phyloP scores from a whole-genome alignment of 805 yeast genomes.

The Cyberlindnera lachancei region DNA sequence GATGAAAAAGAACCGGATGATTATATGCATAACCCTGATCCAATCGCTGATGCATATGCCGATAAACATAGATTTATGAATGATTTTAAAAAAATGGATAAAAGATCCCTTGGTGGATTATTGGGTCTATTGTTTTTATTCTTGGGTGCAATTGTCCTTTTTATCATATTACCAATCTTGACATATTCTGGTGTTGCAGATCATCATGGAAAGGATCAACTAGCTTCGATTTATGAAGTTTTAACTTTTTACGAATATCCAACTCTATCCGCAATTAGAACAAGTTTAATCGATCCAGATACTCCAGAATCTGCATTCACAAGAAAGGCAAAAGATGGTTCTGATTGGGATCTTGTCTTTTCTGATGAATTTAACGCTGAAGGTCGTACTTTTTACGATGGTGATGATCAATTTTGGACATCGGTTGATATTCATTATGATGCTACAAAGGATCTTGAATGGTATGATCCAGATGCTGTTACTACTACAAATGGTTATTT shows the following conservation, averaged over 20 bases:
- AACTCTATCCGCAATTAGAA: slow-evolving; percentile 42
- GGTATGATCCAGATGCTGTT: slow-evolving; percentile 92
- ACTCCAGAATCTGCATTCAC: slow-evolving; percentile 46
- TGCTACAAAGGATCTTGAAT: slow-evolving; percentile 85
- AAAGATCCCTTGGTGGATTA: slow-evolving; percentile 52
- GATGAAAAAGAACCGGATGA: slow-evolving; percentile 96
- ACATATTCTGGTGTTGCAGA: slow-evolving; percentile 68
- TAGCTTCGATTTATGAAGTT: slow-evolving; percentile 31
- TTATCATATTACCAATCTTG: slow-evolving; percentile 74
- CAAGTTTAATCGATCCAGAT: slow-evolving; percentile 51
- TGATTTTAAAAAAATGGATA: slow-evolving; percentile 63
- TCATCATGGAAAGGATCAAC: slow-evolving; percentile 12
- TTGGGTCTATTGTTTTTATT: slow-evolving; percentile 52
- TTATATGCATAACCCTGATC: slow-evolving; percentile 93
- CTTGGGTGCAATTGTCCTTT: slow-evolving; percentile 57
- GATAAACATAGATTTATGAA: slow-evolving; percentile 61
- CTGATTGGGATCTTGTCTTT: slow-evolving; percentile 69
- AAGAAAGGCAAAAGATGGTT: slow-evolving; percentile 51
- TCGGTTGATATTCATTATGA: slow-evolving; percentile 79
- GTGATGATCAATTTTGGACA: slow-evolving; percentile 88
- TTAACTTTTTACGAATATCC: slow-evolving; percentile 46
- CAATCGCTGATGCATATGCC: slow-evolving; percentile 80
- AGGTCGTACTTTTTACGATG: slow-evolving; percentile 84
- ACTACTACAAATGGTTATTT: slow-evolving; percentile 70
- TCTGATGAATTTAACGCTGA: slow-evolving; percentile 87